phyloP scores from a whole-genome alignment of 805 yeast genomes.

The Metschnikowia baotianmanensis region DNA sequence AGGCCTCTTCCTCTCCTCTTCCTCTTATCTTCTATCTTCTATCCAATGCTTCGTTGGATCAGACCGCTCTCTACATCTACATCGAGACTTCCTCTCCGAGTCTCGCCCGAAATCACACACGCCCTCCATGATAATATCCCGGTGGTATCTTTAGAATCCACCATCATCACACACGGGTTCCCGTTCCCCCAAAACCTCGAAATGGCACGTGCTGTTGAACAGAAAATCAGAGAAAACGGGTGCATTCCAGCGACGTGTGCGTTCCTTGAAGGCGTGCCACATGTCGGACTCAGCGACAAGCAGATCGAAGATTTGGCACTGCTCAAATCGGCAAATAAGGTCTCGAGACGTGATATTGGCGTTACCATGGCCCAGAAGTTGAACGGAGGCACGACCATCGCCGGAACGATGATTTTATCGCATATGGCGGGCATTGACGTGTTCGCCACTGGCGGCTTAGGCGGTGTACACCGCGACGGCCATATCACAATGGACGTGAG shows the following conservation, averaged over 20 bases:
- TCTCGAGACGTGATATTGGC: constrained; percentile 79
- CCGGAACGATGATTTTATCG: constrained; percentile 83
- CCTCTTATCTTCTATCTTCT: too few relatives aligned
- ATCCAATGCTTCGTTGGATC: neutral
- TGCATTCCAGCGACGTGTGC: constrained; percentile 86
- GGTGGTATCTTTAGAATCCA: constrained; percentile 79
- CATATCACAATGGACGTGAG: constrained; percentile 74
- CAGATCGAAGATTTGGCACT: constrained; percentile 55
- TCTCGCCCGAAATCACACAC: constrained; percentile 55
- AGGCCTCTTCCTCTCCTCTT: too few relatives aligned
- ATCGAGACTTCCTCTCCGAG: constrained; percentile 17
- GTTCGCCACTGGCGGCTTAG: constrained; percentile 91
- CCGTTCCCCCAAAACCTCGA: constrained; percentile 74
- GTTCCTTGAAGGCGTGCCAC: constrained; percentile 66
- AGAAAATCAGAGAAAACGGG: constrained; percentile 55
- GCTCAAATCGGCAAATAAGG: constrained; percentile 46
- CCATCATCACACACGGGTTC: constrained; percentile 86
- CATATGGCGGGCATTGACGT: constrained; percentile 73
- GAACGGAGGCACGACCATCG: constrained; percentile 89
- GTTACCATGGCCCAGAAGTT: constrained; percentile 58
- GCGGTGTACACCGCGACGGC: constrained; percentile 86
- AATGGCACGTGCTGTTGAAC: constrained; percentile 72
- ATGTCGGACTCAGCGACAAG: constrained; percentile 54
- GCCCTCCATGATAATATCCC: constrained; percentile 60
- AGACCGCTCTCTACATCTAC: constrained; percentile 3